Evolutionary conservation across 371 early-diverging fungal genomes (phyloP), one percentile per base, ranked within the genome.

Genomic region (Haplosporangium sp.): DNA sequence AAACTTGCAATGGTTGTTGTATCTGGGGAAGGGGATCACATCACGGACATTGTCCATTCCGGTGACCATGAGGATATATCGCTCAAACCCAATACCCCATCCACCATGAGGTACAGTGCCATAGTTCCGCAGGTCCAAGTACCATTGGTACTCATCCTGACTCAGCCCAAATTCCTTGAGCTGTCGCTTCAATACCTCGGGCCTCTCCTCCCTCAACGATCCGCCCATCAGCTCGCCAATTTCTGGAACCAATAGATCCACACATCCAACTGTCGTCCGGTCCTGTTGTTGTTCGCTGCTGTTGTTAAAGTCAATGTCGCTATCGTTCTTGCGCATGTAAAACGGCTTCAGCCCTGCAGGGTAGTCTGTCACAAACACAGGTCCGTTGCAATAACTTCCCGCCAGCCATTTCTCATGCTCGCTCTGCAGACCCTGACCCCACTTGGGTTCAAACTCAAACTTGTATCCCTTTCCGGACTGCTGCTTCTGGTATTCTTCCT

Each of bases 341-440:
- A 98, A 98, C 0, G 98, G 95, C 80, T 98, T 98, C 50, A 91
- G 67, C 2, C 74, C 76, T 0, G 83, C 76, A 1, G 98, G 98
- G 74, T 97, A 98, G 62, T 97, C 90, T 7, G 94, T 95, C 7
- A 98, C 94, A 86, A 96, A 97, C 3, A 96, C 94, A 0, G 98
- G 97, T 20, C 74, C 76, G 0, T 82, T 63, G 64, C 91, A 92
- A 54, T 90, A 84, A n/a, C 79, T 82, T 0, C 90, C 87, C 0
- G 95, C 92, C 41, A 97, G 81, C 81, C 87, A 95, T 53, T 90
- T 87, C 73, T 97, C 97, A 82, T 97, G 97, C 73, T 96, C 97
- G 41, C 90, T 87, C 68, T 96, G 96, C 37, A 97, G 79, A 8
- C 89, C 83, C 11, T 80, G 75, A 6, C 97, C 97, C 94, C 93